phyloP scores from a whole-genome alignment of 202 grass and related monocot species.

The Setaria viridis region DNA sequence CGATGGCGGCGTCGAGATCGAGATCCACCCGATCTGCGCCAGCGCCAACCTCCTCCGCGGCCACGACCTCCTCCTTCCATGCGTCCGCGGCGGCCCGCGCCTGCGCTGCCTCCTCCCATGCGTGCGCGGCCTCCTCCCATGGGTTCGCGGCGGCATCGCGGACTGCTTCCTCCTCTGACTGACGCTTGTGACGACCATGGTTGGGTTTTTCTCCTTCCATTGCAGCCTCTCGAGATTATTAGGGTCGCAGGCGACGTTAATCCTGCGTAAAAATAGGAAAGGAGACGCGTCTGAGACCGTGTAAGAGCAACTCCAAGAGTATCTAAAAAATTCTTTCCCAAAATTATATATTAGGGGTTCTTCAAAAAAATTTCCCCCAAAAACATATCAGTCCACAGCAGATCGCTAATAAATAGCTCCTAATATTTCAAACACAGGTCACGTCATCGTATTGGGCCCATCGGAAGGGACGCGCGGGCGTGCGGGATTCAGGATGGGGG shows the following conservation, averaged over 20 bases:
- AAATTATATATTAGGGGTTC: no score
- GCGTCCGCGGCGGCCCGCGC: background rate
- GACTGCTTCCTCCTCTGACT: background rate
- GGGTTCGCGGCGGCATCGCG: background rate
- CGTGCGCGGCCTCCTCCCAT: background rate
- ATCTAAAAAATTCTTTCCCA: no score
- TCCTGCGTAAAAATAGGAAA: background rate
- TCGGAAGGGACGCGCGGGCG: no score
- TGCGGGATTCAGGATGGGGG: no score
- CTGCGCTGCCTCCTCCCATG: background rate
- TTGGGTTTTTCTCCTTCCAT: slow-evolving; percentile 1
- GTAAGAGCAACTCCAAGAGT: no score
- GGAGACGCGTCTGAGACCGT: background rate
- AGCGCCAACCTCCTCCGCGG: background rate
- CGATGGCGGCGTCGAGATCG: background rate
- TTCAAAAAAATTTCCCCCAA: no score
- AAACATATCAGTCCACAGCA: no score
- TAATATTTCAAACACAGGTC: no score
- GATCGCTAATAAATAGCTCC: no score
- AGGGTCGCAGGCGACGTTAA: background rate
- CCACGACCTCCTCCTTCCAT: background rate
- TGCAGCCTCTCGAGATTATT: background rate
- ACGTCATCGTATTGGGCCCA: no score
- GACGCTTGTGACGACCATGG: background rate
- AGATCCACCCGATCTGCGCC: background rate